phyloP scores from a whole-genome alignment of 257 asterid species.

The Henckelia pumila region DNA sequence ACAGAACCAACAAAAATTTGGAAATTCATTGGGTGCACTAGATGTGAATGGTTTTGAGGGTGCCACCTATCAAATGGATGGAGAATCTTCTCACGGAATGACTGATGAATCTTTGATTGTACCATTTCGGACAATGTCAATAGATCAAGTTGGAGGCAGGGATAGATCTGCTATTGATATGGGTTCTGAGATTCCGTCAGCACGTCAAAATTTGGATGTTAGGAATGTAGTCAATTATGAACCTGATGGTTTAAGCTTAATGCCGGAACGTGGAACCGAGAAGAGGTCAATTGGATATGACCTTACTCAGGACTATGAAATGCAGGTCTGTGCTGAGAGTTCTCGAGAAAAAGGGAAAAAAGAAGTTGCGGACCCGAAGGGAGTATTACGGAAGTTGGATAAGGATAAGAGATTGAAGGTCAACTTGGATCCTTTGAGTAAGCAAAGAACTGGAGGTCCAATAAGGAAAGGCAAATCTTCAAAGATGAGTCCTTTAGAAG shows the following conservation, averaged over 20 bases:
- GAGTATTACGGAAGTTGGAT: conserved; percentile 47
- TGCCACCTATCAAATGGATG: conserved; percentile 35
- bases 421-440: conserved; percentile 41
- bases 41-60: conserved; percentile 43
- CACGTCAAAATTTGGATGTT: conserved; percentile 47
- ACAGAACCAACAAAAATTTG: conserved; percentile 38
- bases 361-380: conserved; percentile 39
- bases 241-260: conserved; percentile 80
- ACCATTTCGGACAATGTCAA: conserved; percentile 73
- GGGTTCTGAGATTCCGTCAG: conserved; percentile 67
- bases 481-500: conserved; percentile 70
- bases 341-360: conserved; percentile 43
- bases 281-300: conserved; percentile 52
- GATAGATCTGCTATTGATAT: conserved; percentile 59
- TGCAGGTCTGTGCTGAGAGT: conserved; percentile 60
- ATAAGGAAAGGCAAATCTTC: conserved; percentile 65
- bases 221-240: conserved; percentile 51
- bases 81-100: conserved; percentile 47
- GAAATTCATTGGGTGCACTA: conserved; percentile 53
- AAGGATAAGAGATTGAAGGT: conserved; percentile 59
- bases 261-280: conserved; percentile 74
- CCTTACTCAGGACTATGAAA: conserved; percentile 72
- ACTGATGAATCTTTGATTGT: conserved; percentile 73
- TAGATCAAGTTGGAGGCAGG: conserved; percentile 50
- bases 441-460: conserved; percentile 76